phyloP scores from a whole-genome alignment of 2,329 filamentous ascomycete species.

The Penicillium sp. region DNA sequence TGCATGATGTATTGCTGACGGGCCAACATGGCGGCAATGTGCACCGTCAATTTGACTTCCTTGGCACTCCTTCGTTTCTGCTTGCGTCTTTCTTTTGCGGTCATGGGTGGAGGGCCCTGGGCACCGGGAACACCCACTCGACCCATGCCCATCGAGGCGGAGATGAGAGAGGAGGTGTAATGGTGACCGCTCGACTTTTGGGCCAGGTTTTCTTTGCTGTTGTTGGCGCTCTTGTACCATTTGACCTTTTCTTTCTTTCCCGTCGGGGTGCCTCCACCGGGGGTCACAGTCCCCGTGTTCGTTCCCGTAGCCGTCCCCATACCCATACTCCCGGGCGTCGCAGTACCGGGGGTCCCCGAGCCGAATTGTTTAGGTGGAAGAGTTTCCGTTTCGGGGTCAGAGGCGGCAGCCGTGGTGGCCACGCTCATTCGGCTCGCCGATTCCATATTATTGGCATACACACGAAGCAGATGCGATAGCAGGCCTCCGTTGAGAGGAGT shows the following conservation, averaged over 20 bases:
- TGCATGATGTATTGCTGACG: slow-evolving; percentile 34
- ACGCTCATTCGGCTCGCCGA: slow-evolving; percentile 23
- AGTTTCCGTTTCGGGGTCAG: slow-evolving; percentile 16
- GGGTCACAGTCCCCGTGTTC: background rate
- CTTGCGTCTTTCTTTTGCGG: slow-evolving; percentile 18
- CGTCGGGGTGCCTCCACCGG: slow-evolving; percentile 7
- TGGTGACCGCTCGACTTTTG: slow-evolving; percentile 5
- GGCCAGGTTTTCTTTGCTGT: slow-evolving; percentile 7
- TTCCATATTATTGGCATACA: slow-evolving; percentile 52
- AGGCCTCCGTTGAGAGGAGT: slow-evolving; percentile 46
- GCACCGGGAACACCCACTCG: slow-evolving; percentile 20
- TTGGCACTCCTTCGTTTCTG: slow-evolving; percentile 39
- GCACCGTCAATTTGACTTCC: slow-evolving; percentile 48
- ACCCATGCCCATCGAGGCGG: slow-evolving; percentile 23
- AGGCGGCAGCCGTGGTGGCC: slow-evolving; percentile 11
- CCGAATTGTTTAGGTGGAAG: slow-evolving; percentile 7
- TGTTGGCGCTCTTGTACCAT: slow-evolving; percentile 26
- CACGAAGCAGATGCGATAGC: slow-evolving; percentile 61
- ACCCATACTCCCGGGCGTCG: background rate
- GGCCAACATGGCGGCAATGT: slow-evolving; percentile 62
- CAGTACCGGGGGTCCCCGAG: slow-evolving; percentile 5
- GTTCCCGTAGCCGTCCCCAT: background rate
- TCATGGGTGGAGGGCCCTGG: slow-evolving; percentile 13
- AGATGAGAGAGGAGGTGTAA: slow-evolving; percentile 24
- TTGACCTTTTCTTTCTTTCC: slow-evolving; percentile 25